These are phyloP conservation scores for Lachnellula suecica DNA, from an alignment of 2,329 filamentous ascomycete species.

Conservation along the genomic window DNA sequence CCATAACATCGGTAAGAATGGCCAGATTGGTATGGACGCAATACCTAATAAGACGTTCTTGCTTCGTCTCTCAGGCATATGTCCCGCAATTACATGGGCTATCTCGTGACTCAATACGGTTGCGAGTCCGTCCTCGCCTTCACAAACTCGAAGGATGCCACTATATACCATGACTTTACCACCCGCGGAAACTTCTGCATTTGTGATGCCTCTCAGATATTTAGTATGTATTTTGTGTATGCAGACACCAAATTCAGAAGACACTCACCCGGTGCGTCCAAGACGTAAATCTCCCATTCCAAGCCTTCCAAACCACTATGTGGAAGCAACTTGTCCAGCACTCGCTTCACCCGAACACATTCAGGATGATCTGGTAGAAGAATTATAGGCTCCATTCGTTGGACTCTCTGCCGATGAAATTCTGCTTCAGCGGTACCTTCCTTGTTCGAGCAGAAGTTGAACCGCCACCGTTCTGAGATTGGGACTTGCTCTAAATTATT, in stretches of 20 bases:
- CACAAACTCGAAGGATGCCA: neutral
- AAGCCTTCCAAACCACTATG: neutral
- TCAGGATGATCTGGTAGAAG: neutral
- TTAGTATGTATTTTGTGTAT: neutral
- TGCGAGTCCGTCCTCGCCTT: neutral
- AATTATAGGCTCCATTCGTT: neutral
- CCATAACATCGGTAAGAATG: too few species aligned
- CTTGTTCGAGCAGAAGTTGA: neutral
- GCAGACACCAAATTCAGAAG: neutral
- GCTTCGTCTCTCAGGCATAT: neutral
- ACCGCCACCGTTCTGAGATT: neutral
- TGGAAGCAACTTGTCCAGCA: neutral
- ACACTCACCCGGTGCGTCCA: neutral
- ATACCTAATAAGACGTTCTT: neutral
- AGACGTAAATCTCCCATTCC: neutral
- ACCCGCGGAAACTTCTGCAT: neutral
- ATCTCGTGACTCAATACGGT: neutral
- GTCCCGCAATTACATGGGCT: neutral
- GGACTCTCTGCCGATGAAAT: neutral
- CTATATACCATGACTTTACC: neutral
- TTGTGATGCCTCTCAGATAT: neutral
- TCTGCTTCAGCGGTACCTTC: neutral
- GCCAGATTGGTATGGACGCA: too few species aligned
- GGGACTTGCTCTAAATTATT: neutral
- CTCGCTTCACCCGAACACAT: neutral